phyloP scores from a whole-genome alignment of 371 early-diverging fungal species.

The Dentiscutata heterogama region DNA sequence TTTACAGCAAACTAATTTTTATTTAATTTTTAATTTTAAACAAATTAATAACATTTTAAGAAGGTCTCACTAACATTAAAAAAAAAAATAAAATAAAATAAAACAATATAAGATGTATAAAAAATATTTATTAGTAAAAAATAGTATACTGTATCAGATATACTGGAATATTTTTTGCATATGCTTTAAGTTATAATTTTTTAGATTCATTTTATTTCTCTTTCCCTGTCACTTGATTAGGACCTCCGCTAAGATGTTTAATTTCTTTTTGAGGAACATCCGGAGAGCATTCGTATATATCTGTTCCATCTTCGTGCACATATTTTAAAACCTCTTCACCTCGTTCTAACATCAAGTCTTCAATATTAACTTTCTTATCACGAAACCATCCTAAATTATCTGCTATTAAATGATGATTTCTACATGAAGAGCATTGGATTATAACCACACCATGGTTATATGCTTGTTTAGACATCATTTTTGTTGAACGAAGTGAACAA shows the following conservation, averaged over 20 bases:
- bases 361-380: constrained; percentile 78
- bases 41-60: too few relatives aligned
- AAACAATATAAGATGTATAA: too few relatives aligned
- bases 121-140: too few relatives aligned
- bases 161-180: too few relatives aligned
- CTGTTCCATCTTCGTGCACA: not conserved
- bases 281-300: constrained; percentile 24
- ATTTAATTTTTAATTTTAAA: too few relatives aligned
- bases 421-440: constrained; percentile 92
- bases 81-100: too few relatives aligned
- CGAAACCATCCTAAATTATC: constrained; percentile 96
- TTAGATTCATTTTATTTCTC: too few relatives aligned
- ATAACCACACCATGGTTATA: constrained; percentile 94
- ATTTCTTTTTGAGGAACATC: constrained; percentile 14
- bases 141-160: too few relatives aligned
- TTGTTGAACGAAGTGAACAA: constrained; percentile 84
- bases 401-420: constrained; percentile 93
- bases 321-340: constrained; percentile 73
- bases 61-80: too few relatives aligned
- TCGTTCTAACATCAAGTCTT: constrained; percentile 84
- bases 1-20: too few relatives aligned
- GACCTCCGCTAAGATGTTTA: not conserved
- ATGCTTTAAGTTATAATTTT: too few relatives aligned
- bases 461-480: constrained; percentile 91
- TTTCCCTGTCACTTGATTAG: too few relatives aligned